Base-by-base conservation (phyloP, 495 filamentous ascomycete species). In the Neurospora terricola region DNA sequence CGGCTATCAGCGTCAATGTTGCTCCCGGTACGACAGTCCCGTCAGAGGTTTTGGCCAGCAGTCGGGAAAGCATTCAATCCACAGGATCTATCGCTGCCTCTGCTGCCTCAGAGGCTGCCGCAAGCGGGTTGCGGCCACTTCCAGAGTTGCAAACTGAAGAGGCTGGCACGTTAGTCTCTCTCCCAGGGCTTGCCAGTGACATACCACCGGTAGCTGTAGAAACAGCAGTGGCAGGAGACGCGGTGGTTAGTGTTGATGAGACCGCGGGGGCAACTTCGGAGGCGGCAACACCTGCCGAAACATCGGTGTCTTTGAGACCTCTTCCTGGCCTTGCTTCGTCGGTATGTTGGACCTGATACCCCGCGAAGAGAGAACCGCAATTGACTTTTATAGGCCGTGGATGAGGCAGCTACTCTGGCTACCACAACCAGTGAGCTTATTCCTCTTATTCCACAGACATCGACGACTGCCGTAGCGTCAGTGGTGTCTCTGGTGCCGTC, bases 61-160 rank as follows among this genome's bases (percentile, higher is more conserved):
- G 42, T 38, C 73, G 5, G 72, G 74, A 21, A 48, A 48, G 43
- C 43, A 21, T 48, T 8, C 43, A 48, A 8, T 59, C 48, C 4
- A 7, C 21, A 12, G 21, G 2, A 59, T 27, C 23, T 5, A 23
- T 59, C n/a, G 76, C 75, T 36, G 48, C 70, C 16, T 70, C 74
- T 27, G 70, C 74, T 34, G 76, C 71, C 27, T 76, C 76, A 21
- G 54, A 69, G 12, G 73, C 72, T 30, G 59, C 73, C 38, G 72
- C 71, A 38, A 34, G 54, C 14, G 73, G 74, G 7, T 39, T 80
- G 39, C 76, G 42, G 34, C 77, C 72, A 18, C 75, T 74, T 5
- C 76, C 79, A 18, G 77, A 76, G 5, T n/a, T 78, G 45, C 77
- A 77, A 71, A 72, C 34, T 27, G 71, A 45, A 21, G 43, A 21